phyloP scores from a whole-genome alignment of 371 early-diverging fungal species.

The Mortierella sp. region DNA sequence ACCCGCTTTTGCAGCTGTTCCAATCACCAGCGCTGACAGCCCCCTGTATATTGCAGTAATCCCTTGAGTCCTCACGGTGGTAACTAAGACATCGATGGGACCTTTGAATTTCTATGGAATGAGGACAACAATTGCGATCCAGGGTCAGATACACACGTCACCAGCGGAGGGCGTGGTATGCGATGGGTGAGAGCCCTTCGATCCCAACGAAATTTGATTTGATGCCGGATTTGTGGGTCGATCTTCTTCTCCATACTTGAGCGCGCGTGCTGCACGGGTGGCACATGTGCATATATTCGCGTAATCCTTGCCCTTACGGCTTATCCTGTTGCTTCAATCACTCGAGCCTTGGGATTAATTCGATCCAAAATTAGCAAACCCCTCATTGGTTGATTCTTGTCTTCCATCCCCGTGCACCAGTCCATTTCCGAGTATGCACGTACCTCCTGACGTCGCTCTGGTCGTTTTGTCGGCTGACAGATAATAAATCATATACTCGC shows the following conservation, averaged over 20 bases:
- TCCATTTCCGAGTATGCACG: background rate
- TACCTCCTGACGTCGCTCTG: background rate
- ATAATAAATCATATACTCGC: too few relatives aligned
- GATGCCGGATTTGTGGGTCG: background rate
- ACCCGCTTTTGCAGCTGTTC: slow-evolving; percentile 91
- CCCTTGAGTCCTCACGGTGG: slow-evolving; percentile 76
- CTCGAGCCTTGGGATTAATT: too few relatives aligned
- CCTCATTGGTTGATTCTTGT: background rate
- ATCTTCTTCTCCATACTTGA: background rate
- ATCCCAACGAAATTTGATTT: background rate
- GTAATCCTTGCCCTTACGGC: too few relatives aligned
- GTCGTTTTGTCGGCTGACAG: background rate
- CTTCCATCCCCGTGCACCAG: slow-evolving; percentile 1
- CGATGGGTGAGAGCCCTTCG: background rate
- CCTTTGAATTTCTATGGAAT: slow-evolving; percentile 64
- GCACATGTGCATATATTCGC: too few relatives aligned
- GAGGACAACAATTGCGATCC: background rate
- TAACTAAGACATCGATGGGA: slow-evolving; percentile 81
- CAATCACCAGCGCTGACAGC: slow-evolving; percentile 87
- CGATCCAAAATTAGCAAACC: too few relatives aligned
- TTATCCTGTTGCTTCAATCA: too few relatives aligned
- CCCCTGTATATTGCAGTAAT: slow-evolving; percentile 83
- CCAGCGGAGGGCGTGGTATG: background rate
- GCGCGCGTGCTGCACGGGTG: too few relatives aligned
- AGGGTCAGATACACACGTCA: background rate